Evolutionary conservation across 352 stramenopile species (phyloP).

Genomic region (Globisporangium sylvaticum): DNA sequence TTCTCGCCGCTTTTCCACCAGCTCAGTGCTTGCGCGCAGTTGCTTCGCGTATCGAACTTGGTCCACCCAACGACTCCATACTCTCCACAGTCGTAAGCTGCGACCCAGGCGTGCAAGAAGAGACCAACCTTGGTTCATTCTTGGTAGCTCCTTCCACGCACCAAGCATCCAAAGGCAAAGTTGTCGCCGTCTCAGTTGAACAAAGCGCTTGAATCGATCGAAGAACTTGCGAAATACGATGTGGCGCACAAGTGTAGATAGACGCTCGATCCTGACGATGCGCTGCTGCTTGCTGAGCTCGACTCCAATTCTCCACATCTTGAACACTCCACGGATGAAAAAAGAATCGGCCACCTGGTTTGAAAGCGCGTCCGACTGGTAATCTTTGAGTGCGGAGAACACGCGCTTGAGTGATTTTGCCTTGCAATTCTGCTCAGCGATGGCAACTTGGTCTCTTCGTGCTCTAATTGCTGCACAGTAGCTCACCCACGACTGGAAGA

Average conservation of each 20-base stretch:
- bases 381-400: background rate
- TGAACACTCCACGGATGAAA: background rate
- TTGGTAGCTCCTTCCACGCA: conserved; percentile 1
- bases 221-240: background rate
- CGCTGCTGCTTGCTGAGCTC: background rate
- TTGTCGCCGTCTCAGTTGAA: background rate
- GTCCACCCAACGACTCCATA: background rate
- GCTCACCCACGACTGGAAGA: background rate
- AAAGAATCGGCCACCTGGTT: background rate
- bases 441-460: background rate
- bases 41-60: background rate
- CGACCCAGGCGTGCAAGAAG: background rate
- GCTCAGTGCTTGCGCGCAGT: background rate
- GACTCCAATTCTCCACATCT: background rate
- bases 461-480: background rate
- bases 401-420: background rate
- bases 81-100: background rate
- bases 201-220: background rate
- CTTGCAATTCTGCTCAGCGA: background rate
- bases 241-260: background rate
- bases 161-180: background rate
- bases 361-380: background rate
- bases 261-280: background rate
- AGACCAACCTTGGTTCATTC: background rate
- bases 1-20: background rate